Conservation (phyloP, 768 basidiomycete species). For the Lentinula detonsa region DNA sequence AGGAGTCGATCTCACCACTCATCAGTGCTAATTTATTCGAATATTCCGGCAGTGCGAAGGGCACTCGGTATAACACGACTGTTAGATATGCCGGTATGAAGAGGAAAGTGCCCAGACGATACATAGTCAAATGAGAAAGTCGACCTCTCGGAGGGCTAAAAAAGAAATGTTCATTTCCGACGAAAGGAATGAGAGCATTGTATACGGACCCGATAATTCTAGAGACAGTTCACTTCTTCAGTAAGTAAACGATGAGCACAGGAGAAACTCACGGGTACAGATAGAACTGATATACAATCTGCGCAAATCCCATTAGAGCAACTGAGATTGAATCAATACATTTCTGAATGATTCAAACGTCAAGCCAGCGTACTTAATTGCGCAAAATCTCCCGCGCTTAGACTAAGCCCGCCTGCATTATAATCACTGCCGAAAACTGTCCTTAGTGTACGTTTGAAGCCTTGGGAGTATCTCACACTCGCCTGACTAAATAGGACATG, state of each 20-base stretch:
- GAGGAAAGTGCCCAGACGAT: conserved; percentile 79
- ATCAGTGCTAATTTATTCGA: conserved; percentile 80
- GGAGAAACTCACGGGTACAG: conserved; percentile 69
- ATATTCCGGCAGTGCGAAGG: conserved; percentile 60
- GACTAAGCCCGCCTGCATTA: conserved; percentile 77
- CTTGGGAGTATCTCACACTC: conserved; percentile 31
- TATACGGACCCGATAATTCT: conserved; percentile 43
- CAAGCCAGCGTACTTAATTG: conserved; percentile 59
- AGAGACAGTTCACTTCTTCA: background rate
- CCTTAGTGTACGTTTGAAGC: conserved; percentile 3
- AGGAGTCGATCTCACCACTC: conserved; percentile 45
- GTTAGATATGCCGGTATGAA: conserved; percentile 89
- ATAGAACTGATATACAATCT: conserved; percentile 88
- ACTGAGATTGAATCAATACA: background rate
- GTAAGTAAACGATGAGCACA: background rate
- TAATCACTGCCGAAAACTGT: conserved; percentile 50
- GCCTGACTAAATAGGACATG: conserved; percentile 88
- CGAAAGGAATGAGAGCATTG: background rate
- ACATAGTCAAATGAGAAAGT: conserved; percentile 85
- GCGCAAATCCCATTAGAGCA: conserved; percentile 4
- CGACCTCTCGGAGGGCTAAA: conserved; percentile 63
- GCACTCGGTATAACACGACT: conserved; percentile 62
- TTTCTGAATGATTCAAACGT: background rate
- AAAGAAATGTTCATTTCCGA: conserved; percentile 42
- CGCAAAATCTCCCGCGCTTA: conserved; percentile 89